Evolutionary conservation across 2,329 filamentous ascomycete genomes (phyloP), one percentile per base, ranked within the genome.

Genomic region (Paramyrothecium roridum): DNA sequence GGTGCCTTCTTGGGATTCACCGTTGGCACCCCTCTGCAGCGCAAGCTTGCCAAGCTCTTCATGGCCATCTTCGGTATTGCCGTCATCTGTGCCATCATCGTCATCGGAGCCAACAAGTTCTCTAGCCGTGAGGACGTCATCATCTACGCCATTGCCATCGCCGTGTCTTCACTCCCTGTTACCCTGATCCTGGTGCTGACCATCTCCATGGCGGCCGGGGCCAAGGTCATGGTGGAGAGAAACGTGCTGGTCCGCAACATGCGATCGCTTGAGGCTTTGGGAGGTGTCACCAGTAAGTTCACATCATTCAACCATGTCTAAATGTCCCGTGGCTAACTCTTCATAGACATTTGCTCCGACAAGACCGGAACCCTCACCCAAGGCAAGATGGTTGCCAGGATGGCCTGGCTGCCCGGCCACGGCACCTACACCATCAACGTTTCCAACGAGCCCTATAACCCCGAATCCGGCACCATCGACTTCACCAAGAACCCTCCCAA

Each of bases 11-110:
- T 82, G 30, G 79, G 73, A 8, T 61, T 76, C 20, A 68, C 62
- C 2, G 67, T 83, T n/a, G 87, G 87, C 22, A 90, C 87, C 3
- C 87, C 87, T 1, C 74, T 90, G 40, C 85, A 89, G 66, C 81
- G 83, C 57, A 88, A 86, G 64, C 73, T 90, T 51, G 84, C 82
- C 61, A 84, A 86, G 65, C 80, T 90, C 51, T 87, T 87, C 43
- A 79, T 88, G 22, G 71, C 83, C 3, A 79, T 90, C 2, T 60
- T 62, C 40, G 52, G 54, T 21, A 57, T 60, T 13, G 60, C 60
- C 34, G 49, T 63, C 16, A 50, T 62, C 8, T 63, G 59, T 46
- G 58, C 59, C 22, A 57, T 64, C 33, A 56, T 64, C 4, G 62
- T 59, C 2, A 19, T 65, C 3, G 55, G 65, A 1, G 72, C 63